Base-by-base conservation (phyloP, 805 yeast genomes). In the Monosporozyma aquatica region DNA sequence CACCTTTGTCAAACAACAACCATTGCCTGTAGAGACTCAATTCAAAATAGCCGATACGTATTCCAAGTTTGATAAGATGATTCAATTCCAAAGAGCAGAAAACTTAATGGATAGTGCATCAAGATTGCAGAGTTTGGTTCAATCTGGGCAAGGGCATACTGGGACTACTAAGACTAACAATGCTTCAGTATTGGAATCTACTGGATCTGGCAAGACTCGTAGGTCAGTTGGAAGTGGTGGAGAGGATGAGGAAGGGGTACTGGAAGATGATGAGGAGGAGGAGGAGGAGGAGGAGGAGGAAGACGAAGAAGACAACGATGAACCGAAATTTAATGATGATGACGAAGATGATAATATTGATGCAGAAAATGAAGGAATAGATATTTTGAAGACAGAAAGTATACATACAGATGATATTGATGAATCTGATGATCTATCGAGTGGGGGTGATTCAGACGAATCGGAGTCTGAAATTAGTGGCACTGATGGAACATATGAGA, bases 11-110 rank as follows among this genome's bases (percentile, higher is more conserved):
- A 87, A 87, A 52, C 59, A 59, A 3, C 69, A 62, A 37, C 83
- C 86, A 1, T 42, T 83, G 13, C 87, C 94, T 0, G 66, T 70
- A 47, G 92, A 82, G 37, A 61, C 75, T 2, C 72, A 73, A 34
- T 78, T 78, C 49, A 69, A 68, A 38, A 49, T 84, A n/a, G 54
- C 61, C 18, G 73, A 68, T 25, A 62, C 71, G 26, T 73, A 70
- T 48, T 62, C 56, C 5, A 48, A 49, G 14, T 48, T 40, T 26
- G 42, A 45, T 7, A 41, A 46, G 0, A 32, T 18, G 5, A 14
- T 42, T n/a, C 56, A 56, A 3, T 64, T 69, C 47, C 56, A 56
- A 29, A 59, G 72, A 40, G 62, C 71, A 8, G 48, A 39, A 0
- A 66, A 51, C 32, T 49, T 72, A 27, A 61, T 57, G 30, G 78